phyloP scores from a whole-genome alignment of 1,284 basidiomycete genomes.

The Rhizoctonia solani region DNA sequence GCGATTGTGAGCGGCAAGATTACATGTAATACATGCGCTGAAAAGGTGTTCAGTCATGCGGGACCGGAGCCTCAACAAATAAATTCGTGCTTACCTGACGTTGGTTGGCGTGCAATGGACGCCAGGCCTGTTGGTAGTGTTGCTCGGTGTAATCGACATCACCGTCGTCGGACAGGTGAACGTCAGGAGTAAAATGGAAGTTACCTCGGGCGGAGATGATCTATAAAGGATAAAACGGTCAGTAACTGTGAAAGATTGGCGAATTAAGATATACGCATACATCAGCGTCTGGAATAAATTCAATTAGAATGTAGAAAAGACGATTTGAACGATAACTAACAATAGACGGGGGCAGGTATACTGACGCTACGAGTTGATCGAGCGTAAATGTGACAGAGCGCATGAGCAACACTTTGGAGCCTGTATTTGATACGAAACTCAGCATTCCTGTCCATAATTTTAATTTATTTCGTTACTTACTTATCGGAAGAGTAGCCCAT shows the following conservation, averaged over 20 bases:
- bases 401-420: conserved; percentile 19
- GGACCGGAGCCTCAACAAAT: not conserved
- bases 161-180: conserved; percentile 25
- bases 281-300: conserved; percentile 13
- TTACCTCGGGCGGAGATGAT: conserved; percentile 30
- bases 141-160: conserved; percentile 28
- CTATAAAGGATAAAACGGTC: not conserved
- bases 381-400: conserved; percentile 21
- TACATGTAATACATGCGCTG: conserved; percentile 34
- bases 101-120: conserved; percentile 8
- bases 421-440: not conserved
- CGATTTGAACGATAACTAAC: not conserved
- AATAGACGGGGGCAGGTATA: conserved; percentile 26
- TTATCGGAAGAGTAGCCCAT: conserved; percentile 31
- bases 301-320: not conserved
- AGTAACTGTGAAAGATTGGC: not conserved
- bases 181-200: conserved; percentile 23
- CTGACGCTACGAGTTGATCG: conserved; percentile 24
- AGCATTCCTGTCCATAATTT: not conserved
- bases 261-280: not conserved
- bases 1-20: too few relatives aligned
- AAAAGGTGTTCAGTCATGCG: not conserved
- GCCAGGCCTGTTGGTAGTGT: conserved; percentile 30
- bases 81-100: conserved; percentile 6
- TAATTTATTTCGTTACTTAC: not conserved